Conservation (phyloP, 306 rosid genomes). For the Fagus sylvatica region DNA sequence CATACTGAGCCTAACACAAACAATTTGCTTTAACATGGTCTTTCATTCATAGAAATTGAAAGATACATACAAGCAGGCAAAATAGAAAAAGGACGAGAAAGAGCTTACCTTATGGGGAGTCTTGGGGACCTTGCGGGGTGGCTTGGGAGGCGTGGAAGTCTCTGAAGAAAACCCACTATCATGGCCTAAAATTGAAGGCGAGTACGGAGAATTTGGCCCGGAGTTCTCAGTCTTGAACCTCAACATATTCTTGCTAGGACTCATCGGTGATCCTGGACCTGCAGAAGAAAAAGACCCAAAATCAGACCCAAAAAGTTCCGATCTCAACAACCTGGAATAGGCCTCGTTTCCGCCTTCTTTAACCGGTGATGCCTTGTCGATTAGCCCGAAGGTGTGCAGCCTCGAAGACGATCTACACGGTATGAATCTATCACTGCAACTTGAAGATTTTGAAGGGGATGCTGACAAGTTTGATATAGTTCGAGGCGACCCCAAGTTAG, state of each 20-base stretch:
- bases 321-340: constrained; percentile 66
- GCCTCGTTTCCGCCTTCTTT: constrained; percentile 90
- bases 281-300: constrained; percentile 78
- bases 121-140: constrained; percentile 93
- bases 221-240: constrained; percentile 79
- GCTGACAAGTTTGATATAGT: constrained; percentile 46
- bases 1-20: neutral
- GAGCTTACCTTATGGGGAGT: constrained; percentile 84
- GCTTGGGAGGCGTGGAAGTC: constrained; percentile 82
- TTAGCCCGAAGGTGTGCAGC: constrained; percentile 84
- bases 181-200: constrained; percentile 69
- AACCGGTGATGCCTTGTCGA: constrained; percentile 75
- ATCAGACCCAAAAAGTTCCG: constrained; percentile 93
- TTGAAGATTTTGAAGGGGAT: constrained; percentile 53
- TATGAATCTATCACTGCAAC: constrained; percentile 92
- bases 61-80: neutral
- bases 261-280: constrained; percentile 63
- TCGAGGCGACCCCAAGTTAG: constrained; percentile 36
- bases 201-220: constrained; percentile 75
- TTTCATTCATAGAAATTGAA: neutral
- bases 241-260: constrained; percentile 91
- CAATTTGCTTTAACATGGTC: neutral
- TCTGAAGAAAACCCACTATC: constrained; percentile 53
- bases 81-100: neutral
- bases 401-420: constrained; percentile 95